Percentiles rank a stretch among this genome's conserved stretches.
phyloP scores from a whole-genome alignment of 305 asterid genomes.

The Andrographis paniculata region DNA sequence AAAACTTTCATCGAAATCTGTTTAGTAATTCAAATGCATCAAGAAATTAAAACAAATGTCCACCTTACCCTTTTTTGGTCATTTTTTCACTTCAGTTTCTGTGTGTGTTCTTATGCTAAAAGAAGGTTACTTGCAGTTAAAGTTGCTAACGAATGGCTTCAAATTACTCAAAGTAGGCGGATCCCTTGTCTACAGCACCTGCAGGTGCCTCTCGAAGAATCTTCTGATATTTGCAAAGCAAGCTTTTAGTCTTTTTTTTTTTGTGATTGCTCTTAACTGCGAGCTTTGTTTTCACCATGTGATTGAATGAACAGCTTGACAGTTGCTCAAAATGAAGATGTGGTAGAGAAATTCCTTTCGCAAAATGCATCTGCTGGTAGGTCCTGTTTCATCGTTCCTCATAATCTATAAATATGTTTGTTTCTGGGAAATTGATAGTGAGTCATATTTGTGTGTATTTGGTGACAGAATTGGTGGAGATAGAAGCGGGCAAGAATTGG shows the following conservation, averaged over 20 bases:
- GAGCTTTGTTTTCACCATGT: constrained; percentile 10
- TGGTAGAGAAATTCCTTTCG: constrained; percentile 71
- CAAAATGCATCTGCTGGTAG: constrained; percentile 56
- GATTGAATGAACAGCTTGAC: constrained; percentile 52
- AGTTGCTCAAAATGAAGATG: constrained; percentile 82
- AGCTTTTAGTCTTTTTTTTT: constrained; percentile 2
- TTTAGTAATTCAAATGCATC: too few species aligned
- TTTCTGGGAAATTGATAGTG: neutral
- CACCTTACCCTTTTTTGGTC: neutral
- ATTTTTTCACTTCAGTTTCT: neutral
- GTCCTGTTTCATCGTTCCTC: constrained; percentile 15
- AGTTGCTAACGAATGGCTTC: constrained; percentile 76
- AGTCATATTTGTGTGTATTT: neutral
- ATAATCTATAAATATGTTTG: neutral
- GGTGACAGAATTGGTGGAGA: constrained; percentile 67
- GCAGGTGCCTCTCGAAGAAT: constrained; percentile 49
- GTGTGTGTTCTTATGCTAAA: neutral
- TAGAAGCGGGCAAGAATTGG: constrained; percentile 60
- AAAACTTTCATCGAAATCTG: too few species aligned
- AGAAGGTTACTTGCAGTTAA: constrained; percentile 43
- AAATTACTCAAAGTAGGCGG: constrained; percentile 78
- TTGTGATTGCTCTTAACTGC: neutral
- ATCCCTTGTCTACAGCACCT: constrained; percentile 89
- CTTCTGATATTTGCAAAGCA: constrained; percentile 9
- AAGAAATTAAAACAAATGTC: neutral